These are phyloP conservation scores for Aegilops longissima DNA, from an alignment of 176 grass and related monocot genomes.

Conservation along the genomic window DNA sequence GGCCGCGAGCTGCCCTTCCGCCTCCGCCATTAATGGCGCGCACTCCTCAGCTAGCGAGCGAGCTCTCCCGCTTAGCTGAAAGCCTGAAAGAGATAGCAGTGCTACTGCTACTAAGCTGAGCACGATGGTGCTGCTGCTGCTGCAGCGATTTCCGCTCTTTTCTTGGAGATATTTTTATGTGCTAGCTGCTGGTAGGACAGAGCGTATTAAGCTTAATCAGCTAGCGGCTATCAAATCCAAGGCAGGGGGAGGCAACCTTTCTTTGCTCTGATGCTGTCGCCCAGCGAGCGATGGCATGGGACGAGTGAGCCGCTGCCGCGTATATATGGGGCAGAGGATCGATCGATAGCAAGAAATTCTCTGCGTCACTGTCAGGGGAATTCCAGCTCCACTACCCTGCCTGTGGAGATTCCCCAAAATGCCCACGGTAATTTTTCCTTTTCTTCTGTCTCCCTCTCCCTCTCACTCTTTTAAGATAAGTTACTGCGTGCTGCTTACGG, in stretches of 20 bases:
- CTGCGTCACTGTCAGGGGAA: slow-evolving; percentile 35
- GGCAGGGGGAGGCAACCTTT: neutral
- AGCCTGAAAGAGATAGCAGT: neutral
- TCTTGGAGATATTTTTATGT: slow-evolving; percentile 13
- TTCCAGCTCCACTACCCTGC: slow-evolving; percentile 38
- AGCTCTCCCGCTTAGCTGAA: neutral
- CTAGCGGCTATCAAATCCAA: slow-evolving; percentile 15
- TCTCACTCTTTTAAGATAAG: neutral
- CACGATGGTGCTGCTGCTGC: neutral
- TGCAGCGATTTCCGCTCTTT: neutral
- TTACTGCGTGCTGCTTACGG: neutral
- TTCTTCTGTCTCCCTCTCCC: no score
- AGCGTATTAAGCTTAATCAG: neutral
- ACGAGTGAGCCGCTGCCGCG: slow-evolving; percentile 42
- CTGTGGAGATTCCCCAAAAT: slow-evolving; percentile 10
- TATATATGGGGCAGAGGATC: slow-evolving; percentile 40
- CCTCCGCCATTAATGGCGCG: slow-evolving; percentile 39
- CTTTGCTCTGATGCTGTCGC: slow-evolving; percentile 39
- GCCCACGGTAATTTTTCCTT: slow-evolving; percentile 12
- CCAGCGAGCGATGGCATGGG: slow-evolving; percentile 25
- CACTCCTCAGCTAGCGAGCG: neutral
- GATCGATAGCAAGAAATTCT: neutral
- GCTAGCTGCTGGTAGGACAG: neutral
- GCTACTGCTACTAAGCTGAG: neutral
- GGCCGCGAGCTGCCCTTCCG: slow-evolving; percentile 29